Evolutionary conservation across 2,329 filamentous ascomycete species (phyloP), one percentile per base, ranked within the genome.

Genomic region (Diaporthe citrichinensis): DNA sequence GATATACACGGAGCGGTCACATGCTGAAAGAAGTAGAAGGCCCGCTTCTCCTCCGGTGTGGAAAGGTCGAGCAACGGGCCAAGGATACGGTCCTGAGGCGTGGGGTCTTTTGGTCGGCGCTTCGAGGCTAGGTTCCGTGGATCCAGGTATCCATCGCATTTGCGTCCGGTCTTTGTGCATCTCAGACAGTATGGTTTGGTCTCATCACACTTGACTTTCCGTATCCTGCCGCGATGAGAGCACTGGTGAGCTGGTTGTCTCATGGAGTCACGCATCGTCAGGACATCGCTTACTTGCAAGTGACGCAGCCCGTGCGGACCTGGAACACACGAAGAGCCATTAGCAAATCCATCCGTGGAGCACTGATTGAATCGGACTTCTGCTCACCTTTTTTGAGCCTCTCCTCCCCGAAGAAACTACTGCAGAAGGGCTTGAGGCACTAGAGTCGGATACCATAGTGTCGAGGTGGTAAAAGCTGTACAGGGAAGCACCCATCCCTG

Each of bases 171-270:
- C 57, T 79, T 80, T 28, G 78, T 79, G 71, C 81, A 83, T 41
- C 80, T 78, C 31, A 77, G 58, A 69, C 81, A 83, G 6, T 78
- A 80, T 12, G 81, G 81, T 41, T 81, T 81, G 36, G 77, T 78
- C 73, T 83, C 81, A 71, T 80, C 81, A 72, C 81, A 83, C 72
- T 83, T 83, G 9, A 83, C 79, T 39, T 81, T 80, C 25, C 81
- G 81, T 49, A 82, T 80, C 58, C 81, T 83, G 41, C n/a, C 51
- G 31, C 41, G 39, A 34, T 55, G 41, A 15, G 61, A 17, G 36
- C 10, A n/a, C 58, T 49, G 23, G 58, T 76, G 44, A 76, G 71
- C 36, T 69, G 31, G n/a, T 25, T 20, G 71, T 46, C 17, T 28
- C 39, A 15, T 41, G 4, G 23, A 44, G 28, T 15, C 53, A 57